A percentile compares a stretch with the other conserved stretches of the same genome.
phyloP scores from a whole-genome alignment of 106 monocot species.

The Vanilla planifolia region DNA sequence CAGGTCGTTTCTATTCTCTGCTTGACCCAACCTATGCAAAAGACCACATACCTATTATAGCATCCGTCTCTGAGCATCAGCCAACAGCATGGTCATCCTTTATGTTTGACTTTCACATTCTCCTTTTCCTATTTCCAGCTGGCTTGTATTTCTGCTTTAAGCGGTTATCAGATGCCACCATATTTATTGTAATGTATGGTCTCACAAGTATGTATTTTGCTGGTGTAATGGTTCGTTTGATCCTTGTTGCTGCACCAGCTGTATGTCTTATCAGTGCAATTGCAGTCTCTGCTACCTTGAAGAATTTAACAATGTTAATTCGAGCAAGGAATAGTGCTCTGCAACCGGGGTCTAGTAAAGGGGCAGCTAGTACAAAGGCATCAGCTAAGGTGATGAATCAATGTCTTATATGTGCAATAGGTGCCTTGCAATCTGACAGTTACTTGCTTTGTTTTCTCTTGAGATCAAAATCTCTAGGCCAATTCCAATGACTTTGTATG shows the following conservation, averaged over 20 bases:
- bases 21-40: conserved; percentile 88
- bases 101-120: conserved; percentile 84
- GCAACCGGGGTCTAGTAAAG: conserved; percentile 28
- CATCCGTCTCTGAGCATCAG: conserved; percentile 82
- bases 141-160: conserved; percentile 80
- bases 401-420: not conserved
- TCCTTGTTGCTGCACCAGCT: conserved; percentile 77
- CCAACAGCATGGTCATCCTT: conserved; percentile 87
- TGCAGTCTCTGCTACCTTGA: conserved; percentile 63
- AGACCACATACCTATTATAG: conserved; percentile 79
- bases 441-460: not conserved
- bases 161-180: conserved; percentile 70
- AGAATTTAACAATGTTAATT: conserved; percentile 53
- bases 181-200: conserved; percentile 81
- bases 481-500: too few species aligned
- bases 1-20: conserved; percentile 76
- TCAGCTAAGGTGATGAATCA: conserved; percentile 48
- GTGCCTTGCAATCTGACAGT: not conserved
- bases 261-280: conserved; percentile 66
- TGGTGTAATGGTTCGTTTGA: conserved; percentile 84
- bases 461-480: too few species aligned
- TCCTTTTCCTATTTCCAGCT: conserved; percentile 72
- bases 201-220: conserved; percentile 90
- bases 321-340: conserved; percentile 35
- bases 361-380: conserved; percentile 43